Base-by-base conservation (phyloP, 75 land plant species). In the Pinus tabuliformis region DNA sequence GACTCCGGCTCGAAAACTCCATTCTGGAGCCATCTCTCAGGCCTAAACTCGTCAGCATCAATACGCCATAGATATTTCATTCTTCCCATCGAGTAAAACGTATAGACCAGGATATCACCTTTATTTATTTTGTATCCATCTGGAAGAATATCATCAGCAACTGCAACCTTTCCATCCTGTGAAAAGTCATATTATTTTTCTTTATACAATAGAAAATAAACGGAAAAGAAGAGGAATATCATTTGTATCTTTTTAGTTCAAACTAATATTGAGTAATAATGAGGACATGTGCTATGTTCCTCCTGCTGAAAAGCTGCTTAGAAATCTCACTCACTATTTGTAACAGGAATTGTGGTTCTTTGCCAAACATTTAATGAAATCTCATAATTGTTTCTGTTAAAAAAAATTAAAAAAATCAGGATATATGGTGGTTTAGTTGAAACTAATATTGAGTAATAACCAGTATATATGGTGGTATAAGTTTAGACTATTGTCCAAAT, bases 1-100 rank as follows among this genome's bases (percentile, higher is more conserved):
- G 85, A 83, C 13, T 54, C 83, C 2, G 83, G 78, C 75, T 58
- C 54, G 79, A 84, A 74, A 15, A 73, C 64, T 24, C 83, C 83
- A 57, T 84, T 66, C 56, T 30, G 30, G 30, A 30, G 30, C 30
- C 30, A 30, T 30, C 30, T 30, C 30, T 30, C 30, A 0, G 30
- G 30, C 30, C 30, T 30, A 30, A 30, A 30, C 30, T 30, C 30
- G 30, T 30, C 30, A 30, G 30, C 30, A 77, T 77, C 78, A 11
- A 1, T 12, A 63, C 78, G 74, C 78, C 78, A 77, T 1, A 75
- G 16, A 33, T n/a, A 22, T 33, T 75, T 28, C 71, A 57, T 57
- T 45, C 70, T 75, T 15, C 78, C 78, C 78, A 77, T 77, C 33
- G 78, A 13, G 36, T 77, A 77, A 63, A 62, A 1, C 1, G 52